These are phyloP conservation scores for Aspergillus oerlinghausenensis DNA, from an alignment of 2,329 filamentous ascomycete species.

Conservation along the genomic window DNA sequence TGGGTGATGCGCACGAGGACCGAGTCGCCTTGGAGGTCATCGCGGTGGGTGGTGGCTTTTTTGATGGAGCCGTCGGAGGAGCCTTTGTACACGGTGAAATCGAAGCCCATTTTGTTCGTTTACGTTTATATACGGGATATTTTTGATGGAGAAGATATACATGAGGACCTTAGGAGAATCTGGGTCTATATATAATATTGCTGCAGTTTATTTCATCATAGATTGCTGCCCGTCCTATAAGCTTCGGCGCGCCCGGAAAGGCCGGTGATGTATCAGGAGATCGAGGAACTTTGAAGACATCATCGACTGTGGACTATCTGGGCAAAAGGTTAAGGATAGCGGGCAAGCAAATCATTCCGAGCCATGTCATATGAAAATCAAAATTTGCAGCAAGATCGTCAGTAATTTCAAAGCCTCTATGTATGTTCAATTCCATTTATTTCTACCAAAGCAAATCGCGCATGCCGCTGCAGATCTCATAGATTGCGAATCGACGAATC, in stretches of 20 bases:
- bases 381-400: background rate
- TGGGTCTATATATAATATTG: background rate
- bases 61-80: slow-evolving; percentile 54
- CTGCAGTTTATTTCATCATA: background rate
- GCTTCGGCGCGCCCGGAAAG: background rate
- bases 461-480: background rate
- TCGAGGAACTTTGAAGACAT: background rate
- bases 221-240: background rate
- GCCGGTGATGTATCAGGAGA: background rate
- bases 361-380: background rate
- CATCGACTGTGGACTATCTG: background rate
- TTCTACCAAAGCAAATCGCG: background rate
- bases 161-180: background rate
- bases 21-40: slow-evolving; percentile 30
- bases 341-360: no score
- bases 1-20: slow-evolving; percentile 62
- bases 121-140: background rate
- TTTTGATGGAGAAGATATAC: background rate
- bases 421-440: background rate
- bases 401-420: background rate
- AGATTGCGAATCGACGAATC: background rate
- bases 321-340: background rate
- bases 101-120: slow-evolving; percentile 17
- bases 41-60: slow-evolving; percentile 46
- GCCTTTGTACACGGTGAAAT: slow-evolving; percentile 63